Conservation (phyloP, 768 basidiomycete genomes). For the Lactarius hengduanensis region DNA sequence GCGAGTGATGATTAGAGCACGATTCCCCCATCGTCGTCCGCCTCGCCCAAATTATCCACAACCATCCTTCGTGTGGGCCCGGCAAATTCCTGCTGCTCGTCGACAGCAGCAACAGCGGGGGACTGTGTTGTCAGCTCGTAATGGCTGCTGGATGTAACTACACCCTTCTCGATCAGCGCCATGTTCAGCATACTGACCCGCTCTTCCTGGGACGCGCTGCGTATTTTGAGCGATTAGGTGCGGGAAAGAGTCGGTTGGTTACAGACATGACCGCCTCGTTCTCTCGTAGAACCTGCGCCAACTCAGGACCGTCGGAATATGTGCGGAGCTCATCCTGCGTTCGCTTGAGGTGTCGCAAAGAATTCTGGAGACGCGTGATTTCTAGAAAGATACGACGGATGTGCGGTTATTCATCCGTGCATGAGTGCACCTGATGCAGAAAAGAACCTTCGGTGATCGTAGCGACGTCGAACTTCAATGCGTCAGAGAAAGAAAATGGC, state of each 20-base stretch:
- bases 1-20: constrained; percentile 16
- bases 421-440: background rate
- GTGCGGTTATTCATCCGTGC: background rate
- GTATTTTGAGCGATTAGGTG: background rate
- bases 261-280: constrained; percentile 71
- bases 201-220: constrained; percentile 76
- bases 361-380: constrained; percentile 72
- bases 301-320: constrained; percentile 55
- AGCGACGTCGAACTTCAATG: constrained; percentile 58
- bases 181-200: constrained; percentile 64
- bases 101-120: background rate
- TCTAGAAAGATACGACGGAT: constrained; percentile 43
- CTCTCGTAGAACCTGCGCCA: constrained; percentile 61
- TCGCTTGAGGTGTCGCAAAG: constrained; percentile 55
- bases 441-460: constrained; percentile 67
- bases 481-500: constrained; percentile 71
- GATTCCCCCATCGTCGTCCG: constrained; percentile 18
- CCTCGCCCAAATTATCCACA: constrained; percentile 4
- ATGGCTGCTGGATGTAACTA: constrained; percentile 41
- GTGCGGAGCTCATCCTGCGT: constrained; percentile 61
- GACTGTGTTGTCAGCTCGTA: constrained; percentile 37
- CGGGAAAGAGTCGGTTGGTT: background rate
- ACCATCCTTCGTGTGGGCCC: background rate
- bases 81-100: background rate
- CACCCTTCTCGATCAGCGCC: constrained; percentile 61